These are phyloP conservation scores for Phytophthora cajani DNA, from an alignment of 352 stramenopile genomes.

Conservation along the genomic window DNA sequence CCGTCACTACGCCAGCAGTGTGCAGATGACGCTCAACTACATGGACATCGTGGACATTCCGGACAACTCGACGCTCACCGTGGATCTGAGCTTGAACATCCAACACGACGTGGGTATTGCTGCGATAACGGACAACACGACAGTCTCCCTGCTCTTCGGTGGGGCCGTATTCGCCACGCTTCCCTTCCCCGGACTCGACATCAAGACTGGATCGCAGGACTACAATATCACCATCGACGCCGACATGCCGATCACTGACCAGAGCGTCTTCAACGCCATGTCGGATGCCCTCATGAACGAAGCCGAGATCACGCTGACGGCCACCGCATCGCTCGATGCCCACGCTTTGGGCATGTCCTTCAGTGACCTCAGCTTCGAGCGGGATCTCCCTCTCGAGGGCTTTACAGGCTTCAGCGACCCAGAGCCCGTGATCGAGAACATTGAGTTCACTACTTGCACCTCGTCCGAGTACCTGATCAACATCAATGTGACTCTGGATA, in stretches of 20 bases:
- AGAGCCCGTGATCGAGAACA: conserved; percentile 55
- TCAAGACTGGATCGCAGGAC: conserved; percentile 44
- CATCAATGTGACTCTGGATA: conserved; percentile 63
- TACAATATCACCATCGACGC: conserved; percentile 59
- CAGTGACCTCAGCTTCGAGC: conserved; percentile 55
- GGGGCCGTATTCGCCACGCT: conserved; percentile 52
- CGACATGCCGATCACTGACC: conserved; percentile 46
- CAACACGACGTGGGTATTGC: conserved; percentile 47
- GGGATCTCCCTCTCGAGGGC: conserved; percentile 50
- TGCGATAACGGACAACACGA: conserved; percentile 51
- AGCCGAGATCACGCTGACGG: conserved; percentile 43
- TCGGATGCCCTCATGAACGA: conserved; percentile 44
- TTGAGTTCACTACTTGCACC: conserved; percentile 48
- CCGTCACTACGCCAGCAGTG: conserved; percentile 54
- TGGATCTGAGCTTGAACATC: conserved; percentile 58
- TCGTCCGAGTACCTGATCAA: conserved; percentile 42
- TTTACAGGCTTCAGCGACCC: conserved; percentile 59
- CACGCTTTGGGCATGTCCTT: conserved; percentile 54
- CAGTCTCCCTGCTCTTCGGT: conserved; percentile 47
- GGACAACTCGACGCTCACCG: conserved; percentile 44
- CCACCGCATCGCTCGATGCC: conserved; percentile 40
- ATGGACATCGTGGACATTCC: conserved; percentile 60
- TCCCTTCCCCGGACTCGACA: conserved; percentile 49
- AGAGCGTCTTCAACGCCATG: conserved; percentile 53
- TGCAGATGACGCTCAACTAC: conserved; percentile 66